Evolutionary conservation across 106 monocot species (phyloP).

Genomic region (Ottelia alismoides): DNA sequence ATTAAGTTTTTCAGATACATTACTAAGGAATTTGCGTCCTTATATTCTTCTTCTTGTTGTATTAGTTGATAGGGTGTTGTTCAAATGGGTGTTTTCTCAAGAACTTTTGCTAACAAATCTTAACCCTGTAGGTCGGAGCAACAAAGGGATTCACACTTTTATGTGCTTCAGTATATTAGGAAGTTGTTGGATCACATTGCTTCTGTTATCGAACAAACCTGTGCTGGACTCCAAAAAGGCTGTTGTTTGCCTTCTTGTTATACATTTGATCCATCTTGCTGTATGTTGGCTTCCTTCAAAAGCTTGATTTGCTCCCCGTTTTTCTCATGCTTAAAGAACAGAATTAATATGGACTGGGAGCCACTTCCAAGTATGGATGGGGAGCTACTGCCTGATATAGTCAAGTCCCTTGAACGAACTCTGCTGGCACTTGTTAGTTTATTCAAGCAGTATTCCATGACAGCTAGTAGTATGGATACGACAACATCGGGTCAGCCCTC

Average conservation of each 20-base stretch:
- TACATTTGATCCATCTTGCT: constrained; percentile 32
- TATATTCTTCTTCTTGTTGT: no score
- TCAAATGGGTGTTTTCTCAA: no score
- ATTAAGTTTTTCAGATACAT: no score
- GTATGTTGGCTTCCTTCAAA: constrained; percentile 29
- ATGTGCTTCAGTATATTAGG: constrained; percentile 21
- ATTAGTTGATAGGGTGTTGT: no score
- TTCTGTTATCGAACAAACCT: constrained; percentile 35
- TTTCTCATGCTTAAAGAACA: constrained; percentile 20
- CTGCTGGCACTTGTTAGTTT: constrained; percentile 37
- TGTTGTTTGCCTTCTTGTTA: constrained; percentile 13
- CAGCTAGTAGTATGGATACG: constrained; percentile 5
- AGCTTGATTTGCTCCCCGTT: constrained; percentile 49
- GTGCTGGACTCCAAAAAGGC: constrained; percentile 26
- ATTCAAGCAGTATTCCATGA: constrained; percentile 17
- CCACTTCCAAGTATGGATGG: constrained; percentile 15
- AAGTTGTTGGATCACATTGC: constrained; percentile 30
- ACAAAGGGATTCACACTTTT: constrained; percentile 15
- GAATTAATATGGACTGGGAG: constrained; percentile 7
- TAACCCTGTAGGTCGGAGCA: constrained; percentile 33
- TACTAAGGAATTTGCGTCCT: no score
- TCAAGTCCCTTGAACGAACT: constrained; percentile 46
- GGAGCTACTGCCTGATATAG: no score
- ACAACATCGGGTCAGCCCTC: no score
- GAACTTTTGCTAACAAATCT: no score